phyloP scores from a whole-genome alignment of 2,329 filamentous ascomycete species.

The Celoporthe dispersa region DNA sequence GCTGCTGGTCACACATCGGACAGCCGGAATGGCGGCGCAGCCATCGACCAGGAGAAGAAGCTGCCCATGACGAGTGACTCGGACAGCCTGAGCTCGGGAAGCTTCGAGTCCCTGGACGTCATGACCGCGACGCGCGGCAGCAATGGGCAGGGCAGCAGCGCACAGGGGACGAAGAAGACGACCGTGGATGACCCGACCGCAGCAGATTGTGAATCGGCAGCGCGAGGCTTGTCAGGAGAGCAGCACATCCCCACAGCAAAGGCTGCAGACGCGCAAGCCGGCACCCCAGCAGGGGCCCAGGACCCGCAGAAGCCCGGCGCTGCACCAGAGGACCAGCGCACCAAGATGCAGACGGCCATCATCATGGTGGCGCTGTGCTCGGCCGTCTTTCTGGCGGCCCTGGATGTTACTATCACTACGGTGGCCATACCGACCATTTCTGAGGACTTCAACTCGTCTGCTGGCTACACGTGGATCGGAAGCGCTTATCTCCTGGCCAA shows the following conservation, averaged over 20 bases:
- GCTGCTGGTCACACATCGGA: background rate
- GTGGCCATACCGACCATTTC: conserved; percentile 66
- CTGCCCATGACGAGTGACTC: background rate
- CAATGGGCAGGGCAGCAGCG: background rate
- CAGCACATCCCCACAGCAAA: background rate
- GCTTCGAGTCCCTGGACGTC: background rate
- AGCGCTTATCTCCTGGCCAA: conserved; percentile 73
- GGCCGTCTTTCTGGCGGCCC: conserved; percentile 49
- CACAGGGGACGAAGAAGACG: background rate
- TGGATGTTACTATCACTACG: conserved; percentile 62
- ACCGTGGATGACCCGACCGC: no score
- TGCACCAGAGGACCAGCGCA: conserved; percentile 37
- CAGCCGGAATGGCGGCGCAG: background rate
- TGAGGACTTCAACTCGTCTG: conserved; percentile 60
- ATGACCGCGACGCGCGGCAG: conserved; percentile 1
- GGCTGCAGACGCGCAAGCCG: background rate
- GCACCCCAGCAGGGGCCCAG: background rate
- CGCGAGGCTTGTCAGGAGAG: background rate
- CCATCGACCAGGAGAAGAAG: background rate
- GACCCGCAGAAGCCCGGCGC: background rate
- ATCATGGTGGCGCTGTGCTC: conserved; percentile 46
- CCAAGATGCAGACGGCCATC: conserved; percentile 38
- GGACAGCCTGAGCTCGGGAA: conserved; percentile 1
- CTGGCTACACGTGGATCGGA: conserved; percentile 79
- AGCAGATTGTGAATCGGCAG: background rate